phyloP scores from a whole-genome alignment of 2,329 filamentous ascomycete genomes.

The Tolypocladium pustulatum region DNA sequence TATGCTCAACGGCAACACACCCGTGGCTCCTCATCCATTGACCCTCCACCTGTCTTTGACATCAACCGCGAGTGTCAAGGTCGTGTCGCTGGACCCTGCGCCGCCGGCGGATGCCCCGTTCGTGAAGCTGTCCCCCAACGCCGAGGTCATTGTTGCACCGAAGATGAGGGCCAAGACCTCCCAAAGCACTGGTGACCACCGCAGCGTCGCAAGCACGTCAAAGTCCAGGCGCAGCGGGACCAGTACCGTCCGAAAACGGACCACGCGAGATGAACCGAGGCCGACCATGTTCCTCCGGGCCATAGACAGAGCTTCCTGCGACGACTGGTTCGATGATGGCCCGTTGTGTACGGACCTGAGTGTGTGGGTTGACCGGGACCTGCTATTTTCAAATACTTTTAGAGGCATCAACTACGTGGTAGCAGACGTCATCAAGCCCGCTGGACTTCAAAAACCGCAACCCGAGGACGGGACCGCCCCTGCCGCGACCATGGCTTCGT shows the following conservation, averaged over 20 bases:
- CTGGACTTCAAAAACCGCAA: constrained; percentile 61
- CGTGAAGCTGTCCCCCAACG: constrained; percentile 85
- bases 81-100: constrained; percentile 72
- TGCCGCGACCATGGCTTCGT: constrained; percentile 28
- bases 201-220: constrained; percentile 71
- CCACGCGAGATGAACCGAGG: constrained; percentile 52
- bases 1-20: constrained; percentile 36
- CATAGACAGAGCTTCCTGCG: constrained; percentile 58
- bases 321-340: constrained; percentile 71
- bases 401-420: constrained; percentile 66
- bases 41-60: constrained; percentile 91
- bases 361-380: constrained; percentile 77
- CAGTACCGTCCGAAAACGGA: constrained; percentile 54
- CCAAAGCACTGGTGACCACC: constrained; percentile 58
- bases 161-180: constrained; percentile 69
- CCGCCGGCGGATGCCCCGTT: constrained; percentile 62
- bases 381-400: constrained; percentile 60
- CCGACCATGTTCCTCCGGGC: constrained; percentile 69
- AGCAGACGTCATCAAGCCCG: constrained; percentile 80
- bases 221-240: constrained; percentile 69
- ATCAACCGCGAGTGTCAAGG: constrained; percentile 83
- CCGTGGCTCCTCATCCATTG: constrained; percentile 60
- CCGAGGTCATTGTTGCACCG: constrained; percentile 93
- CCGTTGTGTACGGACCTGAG: constrained; percentile 48
- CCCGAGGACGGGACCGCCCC: constrained; percentile 54